A percentile compares a stretch with the other conserved stretches of the same genome.
These are phyloP conservation scores for Yamadazyma laniorum DNA, from an alignment of 805 yeast genomes.

Conservation along the genomic window DNA sequence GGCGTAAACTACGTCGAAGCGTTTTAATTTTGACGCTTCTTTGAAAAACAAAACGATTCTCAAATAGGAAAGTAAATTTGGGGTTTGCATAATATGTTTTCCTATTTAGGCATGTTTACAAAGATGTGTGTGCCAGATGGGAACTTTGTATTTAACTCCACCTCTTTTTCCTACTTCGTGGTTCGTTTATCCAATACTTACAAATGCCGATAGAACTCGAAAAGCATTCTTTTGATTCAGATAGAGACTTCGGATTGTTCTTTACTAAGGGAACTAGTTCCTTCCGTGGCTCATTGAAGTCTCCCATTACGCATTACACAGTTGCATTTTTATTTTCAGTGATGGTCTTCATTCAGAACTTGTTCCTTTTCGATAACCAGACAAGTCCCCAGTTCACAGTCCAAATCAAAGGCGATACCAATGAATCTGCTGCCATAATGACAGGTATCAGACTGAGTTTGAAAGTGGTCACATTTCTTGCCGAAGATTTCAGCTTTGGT, in stretches of 20 bases:
- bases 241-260: conserved; percentile 2
- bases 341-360: conserved; percentile 18
- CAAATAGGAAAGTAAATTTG: conserved; percentile 6
- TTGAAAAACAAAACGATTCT: too few species aligned
- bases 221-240: conserved; percentile 5
- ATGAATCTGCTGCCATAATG: conserved; percentile 10
- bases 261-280: not conserved
- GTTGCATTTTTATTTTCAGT: conserved; percentile 14
- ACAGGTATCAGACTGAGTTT: conserved; percentile 9
- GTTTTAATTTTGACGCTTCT: too few species aligned
- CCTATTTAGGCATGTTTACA: conserved; percentile 12
- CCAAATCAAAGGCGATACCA: conserved; percentile 12
- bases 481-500: conserved; percentile 14
- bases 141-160: not conserved
- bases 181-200: too few species aligned
- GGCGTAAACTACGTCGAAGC: too few species aligned
- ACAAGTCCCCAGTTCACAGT: conserved; percentile 13
- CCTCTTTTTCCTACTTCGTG: too few species aligned
- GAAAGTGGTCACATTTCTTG: conserved; percentile 14
- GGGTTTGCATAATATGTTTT: not conserved
- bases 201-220: conserved; percentile 11
- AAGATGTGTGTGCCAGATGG: not conserved
- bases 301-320: not conserved
- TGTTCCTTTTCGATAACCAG: conserved; percentile 5
- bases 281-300: too few species aligned